Evolutionary conservation across 2,329 filamentous ascomycete species (phyloP).

Genomic region (Fusarium torreyae): DNA sequence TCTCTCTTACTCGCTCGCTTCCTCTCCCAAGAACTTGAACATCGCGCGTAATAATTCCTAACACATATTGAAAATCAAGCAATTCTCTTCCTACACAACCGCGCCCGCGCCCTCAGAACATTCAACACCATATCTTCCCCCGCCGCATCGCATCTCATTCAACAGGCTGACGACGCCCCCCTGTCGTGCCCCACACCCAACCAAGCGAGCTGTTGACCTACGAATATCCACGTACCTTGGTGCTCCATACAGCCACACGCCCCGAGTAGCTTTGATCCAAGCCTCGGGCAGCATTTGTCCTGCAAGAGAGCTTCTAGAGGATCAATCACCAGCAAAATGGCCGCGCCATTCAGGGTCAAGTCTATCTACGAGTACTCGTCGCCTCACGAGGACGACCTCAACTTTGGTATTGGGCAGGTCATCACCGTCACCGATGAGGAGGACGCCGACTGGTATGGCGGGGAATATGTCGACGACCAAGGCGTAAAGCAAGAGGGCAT

Average conservation of each 20-base stretch:
- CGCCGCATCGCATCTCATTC: slow-evolving; percentile 45
- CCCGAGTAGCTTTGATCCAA: slow-evolving; percentile 47
- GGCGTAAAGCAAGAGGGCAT: slow-evolving; percentile 86
- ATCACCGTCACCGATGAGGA: slow-evolving; percentile 95
- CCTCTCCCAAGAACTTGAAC: slow-evolving; percentile 25
- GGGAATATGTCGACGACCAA: slow-evolving; percentile 84
- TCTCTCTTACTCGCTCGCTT: slow-evolving; percentile 42
- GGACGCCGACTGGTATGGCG: slow-evolving; percentile 93
- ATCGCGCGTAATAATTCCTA: slow-evolving; percentile 28
- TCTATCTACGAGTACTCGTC: slow-evolving; percentile 96
- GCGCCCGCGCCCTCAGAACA: slow-evolving; percentile 25
- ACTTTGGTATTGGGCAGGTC: slow-evolving; percentile 86
- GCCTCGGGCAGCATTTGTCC: slow-evolving; percentile 51
- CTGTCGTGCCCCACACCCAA: slow-evolving; percentile 51
- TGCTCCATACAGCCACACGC: slow-evolving; percentile 47
- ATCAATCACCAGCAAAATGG: slow-evolving; percentile 69
- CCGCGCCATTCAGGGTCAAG: slow-evolving; percentile 91
- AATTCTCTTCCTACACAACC: slow-evolving; percentile 46
- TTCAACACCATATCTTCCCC: slow-evolving; percentile 37
- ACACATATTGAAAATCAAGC: slow-evolving; percentile 20
- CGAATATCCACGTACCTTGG: slow-evolving; percentile 40
- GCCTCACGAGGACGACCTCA: slow-evolving; percentile 93
- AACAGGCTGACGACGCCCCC: slow-evolving; percentile 52
- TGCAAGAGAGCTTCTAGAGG: slow-evolving; percentile 48
- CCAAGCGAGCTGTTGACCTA: slow-evolving; percentile 50